Evolutionary conservation across 2,329 filamentous ascomycete species (phyloP).

Genomic region (Bisporella sp.): DNA sequence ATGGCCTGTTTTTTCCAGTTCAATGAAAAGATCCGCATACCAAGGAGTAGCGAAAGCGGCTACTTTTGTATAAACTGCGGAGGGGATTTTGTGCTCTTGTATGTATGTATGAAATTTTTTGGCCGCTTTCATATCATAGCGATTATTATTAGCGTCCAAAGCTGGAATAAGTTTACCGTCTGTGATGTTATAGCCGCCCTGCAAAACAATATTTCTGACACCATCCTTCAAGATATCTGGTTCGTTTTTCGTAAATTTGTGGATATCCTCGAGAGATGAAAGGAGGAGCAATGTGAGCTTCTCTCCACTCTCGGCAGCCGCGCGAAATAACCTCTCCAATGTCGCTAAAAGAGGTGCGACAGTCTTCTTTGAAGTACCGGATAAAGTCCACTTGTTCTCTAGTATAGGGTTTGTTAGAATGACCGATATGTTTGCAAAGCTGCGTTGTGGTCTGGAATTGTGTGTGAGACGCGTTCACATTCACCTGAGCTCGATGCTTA

Average conservation of each 20-base stretch:
- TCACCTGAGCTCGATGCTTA: too few species aligned
- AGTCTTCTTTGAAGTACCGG: background rate
- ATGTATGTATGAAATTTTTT: conserved; percentile 7
- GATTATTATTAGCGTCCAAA: conserved; percentile 7
- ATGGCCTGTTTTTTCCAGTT: conserved; percentile 2
- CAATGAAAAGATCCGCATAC: conserved; percentile 1
- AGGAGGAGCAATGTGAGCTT: conserved; percentile 8
- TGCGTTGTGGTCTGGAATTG: too few species aligned
- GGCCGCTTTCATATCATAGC: conserved; percentile 7
- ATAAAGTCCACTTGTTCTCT: too few species aligned
- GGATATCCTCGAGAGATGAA: conserved; percentile 8
- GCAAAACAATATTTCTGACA: conserved; percentile 9
- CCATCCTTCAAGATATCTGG: conserved; percentile 1
- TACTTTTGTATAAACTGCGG: conserved; percentile 8
- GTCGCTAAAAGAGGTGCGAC: background rate
- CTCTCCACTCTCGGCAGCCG: background rate
- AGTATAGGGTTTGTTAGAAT: too few species aligned
- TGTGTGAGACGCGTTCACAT: too few species aligned
- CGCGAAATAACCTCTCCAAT: background rate
- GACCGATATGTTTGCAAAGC: too few species aligned
- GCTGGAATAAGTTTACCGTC: conserved; percentile 1
- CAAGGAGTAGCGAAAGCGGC: conserved; percentile 5
- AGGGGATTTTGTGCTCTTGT: conserved; percentile 1
- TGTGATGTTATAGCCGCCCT: conserved; percentile 10
- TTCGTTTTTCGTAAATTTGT: conserved; percentile 1